Evolutionary conservation across 2,329 filamentous ascomycete genomes (phyloP), one percentile per base, ranked within the genome.

Genomic region (Boeremia exigua): DNA sequence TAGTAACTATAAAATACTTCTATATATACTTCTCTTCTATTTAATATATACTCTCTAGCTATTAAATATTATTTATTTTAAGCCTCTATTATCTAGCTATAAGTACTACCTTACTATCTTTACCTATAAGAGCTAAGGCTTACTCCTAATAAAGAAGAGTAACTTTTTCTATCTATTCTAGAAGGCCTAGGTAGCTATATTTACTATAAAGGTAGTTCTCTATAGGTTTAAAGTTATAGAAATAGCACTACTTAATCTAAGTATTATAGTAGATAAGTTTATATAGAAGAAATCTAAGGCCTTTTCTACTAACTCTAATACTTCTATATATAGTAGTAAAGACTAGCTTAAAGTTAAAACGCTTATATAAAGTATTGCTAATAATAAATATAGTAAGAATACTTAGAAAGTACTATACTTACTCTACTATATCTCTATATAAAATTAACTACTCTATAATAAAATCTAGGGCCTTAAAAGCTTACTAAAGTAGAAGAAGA

Each of bases 151-250:
- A 9, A 54, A 29, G 17, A 62, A 58, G 28, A 12, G 48, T 15
- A 42, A 60, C 42, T 58, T 60, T 40, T 60, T 53, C 28, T 6
- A 23, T 8, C 39, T 62, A 29, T 58, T 60, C 30, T 54, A 37
- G 47, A 44, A 44, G n/a, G 50, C 54, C 15, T 62, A 28, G 45
- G n/a, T 12, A n/a, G 43, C 2, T 11, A 39, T 43, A n/a, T 52
- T 58, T 28, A 58, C 2, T 30, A 23, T 40, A 30, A 29, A 10
- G 37, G 11, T 48, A 11, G 52, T 61, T n/a, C 14, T 38, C 5
- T 38, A 28, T 29, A 30, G 40, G 8, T 57, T 59, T 44, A 42
- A 54, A 29, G 37, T 15, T 14, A 61, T 39, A 36, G 52, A 48
- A 12, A 43, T 59, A n/a, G 28, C 10, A 11, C 59, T 40, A 11